Conservation (phyloP, 2,329 filamentous ascomycete genomes). For the Westerdykella aurantiaca region DNA sequence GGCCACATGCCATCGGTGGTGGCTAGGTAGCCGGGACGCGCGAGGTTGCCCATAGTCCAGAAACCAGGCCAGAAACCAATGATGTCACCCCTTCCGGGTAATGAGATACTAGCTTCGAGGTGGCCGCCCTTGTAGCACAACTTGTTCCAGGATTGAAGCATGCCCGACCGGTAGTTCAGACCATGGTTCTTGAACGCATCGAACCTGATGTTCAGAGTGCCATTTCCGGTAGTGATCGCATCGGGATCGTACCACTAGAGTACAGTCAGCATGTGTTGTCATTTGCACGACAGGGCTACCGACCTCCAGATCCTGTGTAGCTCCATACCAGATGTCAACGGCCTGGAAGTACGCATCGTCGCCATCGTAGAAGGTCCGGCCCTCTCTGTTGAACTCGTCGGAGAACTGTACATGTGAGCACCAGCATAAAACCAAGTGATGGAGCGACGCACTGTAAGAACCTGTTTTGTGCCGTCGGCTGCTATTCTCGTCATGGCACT, state of each 20-base stretch:
- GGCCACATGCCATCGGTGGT: constrained; percentile 71
- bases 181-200: constrained; percentile 61
- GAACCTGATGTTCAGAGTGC: constrained; percentile 59
- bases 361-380: constrained; percentile 63
- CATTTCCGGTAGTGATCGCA: constrained; percentile 57
- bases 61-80: constrained; percentile 70
- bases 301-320: constrained; percentile 62
- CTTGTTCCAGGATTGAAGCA: constrained; percentile 70
- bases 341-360: constrained; percentile 65
- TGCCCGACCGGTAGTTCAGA: constrained; percentile 64
- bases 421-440: background rate
- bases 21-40: constrained; percentile 61
- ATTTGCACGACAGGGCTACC: constrained; percentile 6
- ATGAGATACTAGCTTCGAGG: constrained; percentile 63
- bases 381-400: constrained; percentile 64
- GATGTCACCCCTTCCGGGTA: constrained; percentile 61
- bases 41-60: constrained; percentile 71
- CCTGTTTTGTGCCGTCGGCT: constrained; percentile 55
- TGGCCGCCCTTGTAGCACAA: constrained; percentile 67
- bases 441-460: constrained; percentile 49
- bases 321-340: constrained; percentile 67
- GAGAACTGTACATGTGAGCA: constrained; percentile 48
- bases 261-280: background rate
- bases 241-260: constrained; percentile 64
- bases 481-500: constrained; percentile 52